Percentiles rank a stretch among this genome's conserved stretches.
phyloP scores from a whole-genome alignment of 768 basidiomycete genomes.

The Mrakia blollopis region DNA sequence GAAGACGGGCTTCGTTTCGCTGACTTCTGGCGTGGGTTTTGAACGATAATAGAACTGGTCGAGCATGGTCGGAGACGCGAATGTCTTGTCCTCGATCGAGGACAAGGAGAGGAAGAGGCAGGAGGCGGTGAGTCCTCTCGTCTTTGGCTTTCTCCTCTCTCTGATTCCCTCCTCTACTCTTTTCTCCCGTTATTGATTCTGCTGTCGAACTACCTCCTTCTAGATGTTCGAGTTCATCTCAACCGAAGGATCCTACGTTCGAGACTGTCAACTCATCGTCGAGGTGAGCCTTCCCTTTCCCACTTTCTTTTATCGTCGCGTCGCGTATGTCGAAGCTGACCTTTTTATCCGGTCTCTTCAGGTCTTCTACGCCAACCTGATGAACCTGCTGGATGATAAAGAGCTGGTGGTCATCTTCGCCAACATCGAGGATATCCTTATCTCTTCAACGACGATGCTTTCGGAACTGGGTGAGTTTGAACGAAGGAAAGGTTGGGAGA shows the following conservation, averaged over 20 bases:
- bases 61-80: slow-evolving; percentile 48
- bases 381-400: slow-evolving; percentile 65
- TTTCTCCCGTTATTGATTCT: not conserved
- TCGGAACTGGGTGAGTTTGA: slow-evolving; percentile 24
- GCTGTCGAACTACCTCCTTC: slow-evolving; percentile 44
- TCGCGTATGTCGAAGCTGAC: not conserved
- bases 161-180: not conserved
- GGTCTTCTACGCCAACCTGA: slow-evolving; percentile 79
- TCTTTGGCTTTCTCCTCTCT: no score
- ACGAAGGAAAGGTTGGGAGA: not conserved
- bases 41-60: slow-evolving; percentile 69
- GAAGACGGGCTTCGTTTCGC: no score
- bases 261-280: slow-evolving; percentile 85
- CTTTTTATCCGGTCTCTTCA: slow-evolving; percentile 40
- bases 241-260: slow-evolving; percentile 84
- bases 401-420: slow-evolving; percentile 67
- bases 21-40: not conserved
- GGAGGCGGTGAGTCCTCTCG: slow-evolving; percentile 54
- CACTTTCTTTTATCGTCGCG: not conserved
- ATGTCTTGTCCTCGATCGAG: slow-evolving; percentile 65
- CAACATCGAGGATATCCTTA: slow-evolving; percentile 70
- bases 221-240: slow-evolving; percentile 91
- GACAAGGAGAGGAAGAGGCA: slow-evolving; percentile 74
- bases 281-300: slow-evolving; percentile 53
- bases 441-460: slow-evolving; percentile 27